phyloP scores from a whole-genome alignment of 2,329 filamentous ascomycete species.

The Gaeumannomyces sp. region DNA sequence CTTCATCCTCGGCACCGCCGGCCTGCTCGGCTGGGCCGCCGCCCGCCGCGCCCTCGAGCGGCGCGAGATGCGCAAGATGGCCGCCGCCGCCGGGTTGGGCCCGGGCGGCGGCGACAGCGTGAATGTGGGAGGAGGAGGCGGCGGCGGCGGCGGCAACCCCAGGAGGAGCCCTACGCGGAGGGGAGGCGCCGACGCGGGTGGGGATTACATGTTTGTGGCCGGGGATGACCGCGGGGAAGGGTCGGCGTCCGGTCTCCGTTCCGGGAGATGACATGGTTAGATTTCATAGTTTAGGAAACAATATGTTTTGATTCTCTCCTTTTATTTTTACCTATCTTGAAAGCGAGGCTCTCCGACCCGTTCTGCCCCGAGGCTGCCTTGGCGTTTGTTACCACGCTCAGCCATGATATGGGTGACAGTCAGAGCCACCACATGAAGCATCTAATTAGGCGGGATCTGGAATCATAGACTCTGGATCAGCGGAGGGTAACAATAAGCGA shows the following conservation, averaged over 20 bases:
- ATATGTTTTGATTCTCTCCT: not conserved
- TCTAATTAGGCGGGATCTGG: too few relatives aligned
- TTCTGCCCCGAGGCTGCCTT: not conserved
- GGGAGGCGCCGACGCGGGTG: not conserved
- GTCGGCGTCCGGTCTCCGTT: not conserved
- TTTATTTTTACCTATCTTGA: not conserved
- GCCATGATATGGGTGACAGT: too few relatives aligned
- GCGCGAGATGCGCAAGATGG: slow-evolving; percentile 23
- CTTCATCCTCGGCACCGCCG: slow-evolving; percentile 53
- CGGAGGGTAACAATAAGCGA: too few relatives aligned
- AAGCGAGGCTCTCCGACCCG: too few relatives aligned
- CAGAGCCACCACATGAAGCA: too few relatives aligned
- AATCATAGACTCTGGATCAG: too few relatives aligned
- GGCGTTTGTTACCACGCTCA: too few relatives aligned
- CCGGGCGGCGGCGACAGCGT: slow-evolving; percentile 13
- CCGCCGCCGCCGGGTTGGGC: slow-evolving; percentile 10
- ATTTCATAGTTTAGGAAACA: not conserved
- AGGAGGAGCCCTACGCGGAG: slow-evolving; percentile 5
- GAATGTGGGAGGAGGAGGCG: not conserved
- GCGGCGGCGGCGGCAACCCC: slow-evolving; percentile 1
- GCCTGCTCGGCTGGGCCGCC: slow-evolving; percentile 54
- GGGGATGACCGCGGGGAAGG: not conserved
- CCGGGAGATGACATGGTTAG: not conserved
- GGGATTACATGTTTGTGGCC: slow-evolving; percentile 1
- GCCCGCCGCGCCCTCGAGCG: slow-evolving; percentile 42